A percentile compares a stretch with the other conserved stretches of the same genome.
Evolutionary conservation across 306 rosid species (phyloP).

Genomic region (Cicer judaicum): DNA sequence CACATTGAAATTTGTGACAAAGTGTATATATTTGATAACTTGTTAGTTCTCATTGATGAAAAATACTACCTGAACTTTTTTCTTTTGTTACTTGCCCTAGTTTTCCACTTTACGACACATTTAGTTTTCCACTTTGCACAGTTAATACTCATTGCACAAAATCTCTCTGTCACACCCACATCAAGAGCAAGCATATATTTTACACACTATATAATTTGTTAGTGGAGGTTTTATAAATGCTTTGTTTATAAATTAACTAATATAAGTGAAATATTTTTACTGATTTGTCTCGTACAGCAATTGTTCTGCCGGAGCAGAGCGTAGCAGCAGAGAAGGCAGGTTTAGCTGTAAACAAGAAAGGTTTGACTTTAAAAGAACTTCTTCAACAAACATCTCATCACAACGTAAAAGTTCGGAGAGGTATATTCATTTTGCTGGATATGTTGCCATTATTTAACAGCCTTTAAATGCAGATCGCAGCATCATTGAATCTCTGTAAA

Average conservation of each 20-base stretch:
- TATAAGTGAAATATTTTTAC: conserved; percentile 24
- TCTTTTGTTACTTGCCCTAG: not conserved
- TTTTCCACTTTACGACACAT: not conserved
- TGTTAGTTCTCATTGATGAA: not conserved
- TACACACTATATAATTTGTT: not conserved
- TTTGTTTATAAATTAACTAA: conserved; percentile 12
- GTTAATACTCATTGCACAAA: not conserved
- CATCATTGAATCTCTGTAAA: not conserved
- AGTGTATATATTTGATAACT: too few relatives aligned
- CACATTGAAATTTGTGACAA: too few relatives aligned
- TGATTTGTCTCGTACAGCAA: conserved; percentile 61
- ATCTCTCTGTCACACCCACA: not conserved
- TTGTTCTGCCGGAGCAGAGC: conserved; percentile 88
- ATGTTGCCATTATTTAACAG: not conserved
- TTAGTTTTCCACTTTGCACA: not conserved
- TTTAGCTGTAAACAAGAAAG: conserved; percentile 86
- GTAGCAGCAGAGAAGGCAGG: conserved; percentile 83
- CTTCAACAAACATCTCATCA: conserved; percentile 90
- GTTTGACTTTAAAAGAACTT: conserved; percentile 90
- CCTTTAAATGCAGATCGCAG: conserved; percentile 7
- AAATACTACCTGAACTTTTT: not conserved
- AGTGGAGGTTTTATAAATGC: not conserved
- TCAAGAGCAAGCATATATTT: not conserved
- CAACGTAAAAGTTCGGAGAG: conserved; percentile 87
- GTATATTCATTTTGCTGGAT: conserved; percentile 49